Evolutionary conservation across 2,329 filamentous ascomycete species (phyloP).

Genomic region (Orbilia quercus): DNA sequence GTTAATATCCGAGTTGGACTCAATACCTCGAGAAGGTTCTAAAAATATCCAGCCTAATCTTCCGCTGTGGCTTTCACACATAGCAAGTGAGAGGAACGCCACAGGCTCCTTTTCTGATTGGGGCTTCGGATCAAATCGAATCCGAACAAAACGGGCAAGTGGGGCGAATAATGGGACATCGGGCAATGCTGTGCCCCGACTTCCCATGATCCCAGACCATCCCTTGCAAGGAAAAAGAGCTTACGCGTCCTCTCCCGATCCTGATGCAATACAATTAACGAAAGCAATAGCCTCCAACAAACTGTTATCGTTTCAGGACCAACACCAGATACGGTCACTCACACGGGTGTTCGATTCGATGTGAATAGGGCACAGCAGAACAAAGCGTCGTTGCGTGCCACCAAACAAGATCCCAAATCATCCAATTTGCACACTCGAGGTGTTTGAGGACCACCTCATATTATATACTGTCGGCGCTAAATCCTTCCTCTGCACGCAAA

Average conservation of each 20-base stretch:
- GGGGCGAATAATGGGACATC: constrained; percentile 41
- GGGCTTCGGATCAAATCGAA: constrained; percentile 30
- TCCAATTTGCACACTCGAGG: constrained; percentile 34
- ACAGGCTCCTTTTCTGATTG: constrained; percentile 36
- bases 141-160: constrained; percentile 53
- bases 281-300: constrained; percentile 37
- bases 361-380: constrained; percentile 24
- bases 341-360: constrained; percentile 31
- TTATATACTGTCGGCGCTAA: constrained; percentile 51
- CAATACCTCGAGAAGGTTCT: constrained; percentile 36
- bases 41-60: constrained; percentile 31
- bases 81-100: constrained; percentile 34
- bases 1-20: constrained; percentile 54
- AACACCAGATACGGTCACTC: constrained; percentile 19
- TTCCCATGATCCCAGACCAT: constrained; percentile 15
- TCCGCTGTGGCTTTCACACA: constrained; percentile 29
- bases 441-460: constrained; percentile 53
- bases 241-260: constrained; percentile 53
- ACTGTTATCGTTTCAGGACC: constrained; percentile 50
- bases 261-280: constrained; percentile 45
- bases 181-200: constrained; percentile 48
- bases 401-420: constrained; percentile 34
- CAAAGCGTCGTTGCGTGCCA: constrained; percentile 20
- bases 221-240: constrained; percentile 48
- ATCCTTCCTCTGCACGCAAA: constrained; percentile 44